These are phyloP conservation scores for Acrocalymma vagum DNA, from an alignment of 2,329 filamentous ascomycete genomes.

Conservation along the genomic window DNA sequence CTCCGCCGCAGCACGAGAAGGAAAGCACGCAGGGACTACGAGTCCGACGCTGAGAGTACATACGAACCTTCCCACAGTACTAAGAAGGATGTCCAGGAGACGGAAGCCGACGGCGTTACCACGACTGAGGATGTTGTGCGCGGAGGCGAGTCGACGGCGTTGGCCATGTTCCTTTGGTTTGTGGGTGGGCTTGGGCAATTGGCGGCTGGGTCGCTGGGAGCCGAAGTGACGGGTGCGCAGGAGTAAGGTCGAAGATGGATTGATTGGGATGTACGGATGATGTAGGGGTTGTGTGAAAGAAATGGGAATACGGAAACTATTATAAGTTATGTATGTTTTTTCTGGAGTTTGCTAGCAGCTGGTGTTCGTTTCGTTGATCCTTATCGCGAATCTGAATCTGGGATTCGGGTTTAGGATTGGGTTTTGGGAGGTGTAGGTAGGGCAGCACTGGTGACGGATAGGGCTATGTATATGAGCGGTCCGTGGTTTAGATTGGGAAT, in stretches of 20 bases:
- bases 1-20: slow-evolving; percentile 30
- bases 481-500: no score
- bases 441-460: no score
- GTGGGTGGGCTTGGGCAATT: slow-evolving; percentile 45
- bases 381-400: no score
- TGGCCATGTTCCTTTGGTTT: slow-evolving; percentile 44
- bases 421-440: no score
- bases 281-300: neutral
- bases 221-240: slow-evolving; percentile 38
- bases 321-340: no score
- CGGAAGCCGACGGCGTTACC: slow-evolving; percentile 37
- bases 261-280: neutral
- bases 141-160: slow-evolving; percentile 44
- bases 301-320: no score
- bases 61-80: slow-evolving; percentile 35
- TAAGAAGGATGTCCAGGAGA: slow-evolving; percentile 31
- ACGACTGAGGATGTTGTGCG: slow-evolving; percentile 34
- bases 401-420: no score
- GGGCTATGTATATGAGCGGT: no score
- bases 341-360: no score
- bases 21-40: slow-evolving; percentile 23
- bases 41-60: slow-evolving; percentile 32
- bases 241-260: slow-evolving; percentile 16
- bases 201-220: slow-evolving; percentile 42
- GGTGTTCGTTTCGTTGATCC: no score